Evolutionary conservation across 2,329 filamentous ascomycete species (phyloP), one percentile per base, ranked within the genome.

Genomic region (Sclerotinia subarctica): DNA sequence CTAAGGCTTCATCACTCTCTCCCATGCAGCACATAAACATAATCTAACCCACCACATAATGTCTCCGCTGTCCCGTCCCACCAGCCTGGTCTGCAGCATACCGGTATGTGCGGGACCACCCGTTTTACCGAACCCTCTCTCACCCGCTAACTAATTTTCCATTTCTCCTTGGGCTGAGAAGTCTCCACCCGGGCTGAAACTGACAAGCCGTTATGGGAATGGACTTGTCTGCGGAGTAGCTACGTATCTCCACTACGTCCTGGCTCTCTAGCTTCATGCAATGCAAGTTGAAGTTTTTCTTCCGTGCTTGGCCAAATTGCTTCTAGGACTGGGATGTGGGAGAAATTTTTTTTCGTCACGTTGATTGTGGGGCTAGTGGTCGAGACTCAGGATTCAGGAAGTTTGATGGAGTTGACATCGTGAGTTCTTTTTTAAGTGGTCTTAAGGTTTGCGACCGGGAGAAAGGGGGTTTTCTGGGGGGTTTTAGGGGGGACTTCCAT

Each of bases 251-350:
- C 58, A 62, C 44, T 62, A 42, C 38, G 38, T 42, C 4, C 38
- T 42, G 38, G 13, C 13, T 15, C 3, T 24, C 49, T 49, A 21
- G 44, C 44, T 35, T 38, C 19, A 62, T 62, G 29, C 44, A 62
- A 62, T 62, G 58, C 44, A 49, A 21, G 26, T 47, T 62, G 58
- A 62, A 49, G 29, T 49, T 62, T 62, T 60, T 47, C 58, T 49
- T 29, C 13, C 58, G 21, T 24, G 29, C 58, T 62, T 49, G 21
- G 21, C 35, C 46, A 24, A 21, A 49, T 56, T 19, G 19, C 32
- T 56, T 42, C 38, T 1, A 42, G 5, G 38, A 42, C 44, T 35
- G 58, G n/a, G n/a, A 5, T 24, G 11, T 5, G 24, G 46, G 2
- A 49, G 24, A 35, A 10, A n/a, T 32, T 47, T 60, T 58, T 60